Base-by-base conservation (phyloP, 1,284 basidiomycete genomes). In the Papiliotrema fonsecae region DNA sequence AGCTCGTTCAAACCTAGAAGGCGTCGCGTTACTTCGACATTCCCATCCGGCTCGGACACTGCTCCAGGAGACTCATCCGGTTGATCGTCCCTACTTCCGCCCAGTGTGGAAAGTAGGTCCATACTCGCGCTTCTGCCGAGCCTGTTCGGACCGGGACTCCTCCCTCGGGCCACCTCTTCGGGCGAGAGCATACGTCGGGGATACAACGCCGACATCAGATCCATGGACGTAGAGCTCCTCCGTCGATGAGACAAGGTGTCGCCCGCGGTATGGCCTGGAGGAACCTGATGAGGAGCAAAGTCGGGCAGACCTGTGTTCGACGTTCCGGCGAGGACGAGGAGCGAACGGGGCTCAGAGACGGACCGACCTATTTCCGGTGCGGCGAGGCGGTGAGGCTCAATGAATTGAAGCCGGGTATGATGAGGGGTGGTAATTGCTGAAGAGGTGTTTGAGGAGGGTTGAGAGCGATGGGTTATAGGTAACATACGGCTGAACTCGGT, bases 351-450 rank as follows among this genome's bases (percentile, higher is more conserved):
- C 22, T 49, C 47, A 11, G 47, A 49, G 35, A 34, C 28, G 6
- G 40, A 42, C 22, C 47, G 30, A 22, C 47, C 47, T 31, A 49
- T 40, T 21, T 47, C 32, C 10, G 39, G 46, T 4, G 37, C 38
- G 5, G 32, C 34, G 14, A 22, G 30, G 10, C 46, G 46, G 36
- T 32, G 9, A 14, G 37, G 37, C 32, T 45, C 43, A 30, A 27
- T n/a, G 43, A 45, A 35, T 2, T 19, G 6, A 5, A 27, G 3
- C 3, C 28, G 32, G 21, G 31, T 26, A 10, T 37, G 27, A 34
- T 2, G 38, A 13, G 46, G 37, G 4, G 46, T 47, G 2, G 37
- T 4, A 38, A 21, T 22, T 11, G 46, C 31, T 3, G 46, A 41
- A 11, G 46, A 34, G 19, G 28, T 16, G 13, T 26, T 31, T 16